Conservation (phyloP, 768 basidiomycete species). For the Lentinula detonsa region DNA sequence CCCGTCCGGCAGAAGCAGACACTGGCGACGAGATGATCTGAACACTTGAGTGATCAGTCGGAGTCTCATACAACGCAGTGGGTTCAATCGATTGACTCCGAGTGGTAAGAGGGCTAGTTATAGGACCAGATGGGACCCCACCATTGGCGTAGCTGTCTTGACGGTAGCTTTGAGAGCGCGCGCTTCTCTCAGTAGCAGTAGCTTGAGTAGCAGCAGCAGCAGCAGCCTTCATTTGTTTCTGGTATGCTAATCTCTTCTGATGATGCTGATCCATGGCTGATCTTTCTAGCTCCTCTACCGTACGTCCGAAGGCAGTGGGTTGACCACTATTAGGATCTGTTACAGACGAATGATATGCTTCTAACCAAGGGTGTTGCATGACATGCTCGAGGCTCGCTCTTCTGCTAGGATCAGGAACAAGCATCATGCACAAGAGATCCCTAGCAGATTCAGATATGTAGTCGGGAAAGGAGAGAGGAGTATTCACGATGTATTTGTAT, state of each 20-base stretch:
- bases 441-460: slow-evolving; percentile 83
- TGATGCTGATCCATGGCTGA: slow-evolving; percentile 82
- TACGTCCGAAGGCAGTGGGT: slow-evolving; percentile 51
- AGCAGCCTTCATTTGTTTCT: slow-evolving; percentile 67
- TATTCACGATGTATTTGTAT: slow-evolving; percentile 98
- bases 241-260: slow-evolving; percentile 75
- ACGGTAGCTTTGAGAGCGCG: slow-evolving; percentile 51
- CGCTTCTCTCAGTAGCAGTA: slow-evolving; percentile 22
- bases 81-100: slow-evolving; percentile 62
- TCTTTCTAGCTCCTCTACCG: slow-evolving; percentile 73
- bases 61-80: slow-evolving; percentile 27
- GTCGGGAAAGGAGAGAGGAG: slow-evolving; percentile 94
- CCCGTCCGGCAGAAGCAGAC: slow-evolving; percentile 13
- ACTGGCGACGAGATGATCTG: slow-evolving; percentile 21
- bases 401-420: slow-evolving; percentile 83
- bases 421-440: slow-evolving; percentile 84
- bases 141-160: slow-evolving; percentile 36
- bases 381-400: slow-evolving; percentile 73
- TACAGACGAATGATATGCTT: slow-evolving; percentile 43
- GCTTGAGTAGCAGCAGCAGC: slow-evolving; percentile 20
- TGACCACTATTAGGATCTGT: slow-evolving; percentile 21
- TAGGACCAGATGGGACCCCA: slow-evolving; percentile 21
- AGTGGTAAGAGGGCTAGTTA: slow-evolving; percentile 39
- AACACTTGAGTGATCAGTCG: slow-evolving; percentile 20
- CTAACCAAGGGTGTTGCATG: slow-evolving; percentile 88